Evolutionary conservation across 345 rosid species (phyloP).

Genomic region (Arabis alpina): DNA sequence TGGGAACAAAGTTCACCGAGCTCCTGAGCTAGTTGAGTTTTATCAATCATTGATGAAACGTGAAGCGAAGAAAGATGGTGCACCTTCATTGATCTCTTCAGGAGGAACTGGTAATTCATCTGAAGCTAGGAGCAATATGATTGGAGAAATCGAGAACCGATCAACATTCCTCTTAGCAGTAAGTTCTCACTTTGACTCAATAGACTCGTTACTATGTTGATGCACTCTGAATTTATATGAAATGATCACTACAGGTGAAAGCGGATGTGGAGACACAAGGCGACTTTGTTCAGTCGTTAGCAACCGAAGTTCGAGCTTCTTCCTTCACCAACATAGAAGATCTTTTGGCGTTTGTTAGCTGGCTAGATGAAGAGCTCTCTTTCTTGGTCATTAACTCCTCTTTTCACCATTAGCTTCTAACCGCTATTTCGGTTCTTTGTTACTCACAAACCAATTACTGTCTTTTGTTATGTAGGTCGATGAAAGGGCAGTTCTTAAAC

Average conservation of each 20-base stretch:
- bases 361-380: slow-evolving; percentile 99
- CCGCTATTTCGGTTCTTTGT: neutral
- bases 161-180: slow-evolving; percentile 96
- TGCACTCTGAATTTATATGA: no score
- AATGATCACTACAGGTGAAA: slow-evolving; percentile 61
- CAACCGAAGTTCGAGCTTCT: slow-evolving; percentile 86
- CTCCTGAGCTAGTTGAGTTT: slow-evolving; percentile 94
- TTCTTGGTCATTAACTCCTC: slow-evolving; percentile 62
- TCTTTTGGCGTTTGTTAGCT: slow-evolving; percentile 85
- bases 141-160: slow-evolving; percentile 92
- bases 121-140: slow-evolving; percentile 91
- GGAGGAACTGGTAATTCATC: slow-evolving; percentile 65
- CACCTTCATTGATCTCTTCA: slow-evolving; percentile 66
- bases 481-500: slow-evolving; percentile 97
- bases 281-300: slow-evolving; percentile 92
- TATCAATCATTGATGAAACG: slow-evolving; percentile 97
- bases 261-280: slow-evolving; percentile 99
- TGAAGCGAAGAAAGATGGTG: slow-evolving; percentile 85
- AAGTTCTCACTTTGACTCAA: slow-evolving; percentile 25
- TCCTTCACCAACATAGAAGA: slow-evolving; percentile 76
- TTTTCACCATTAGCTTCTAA: slow-evolving; percentile 4
- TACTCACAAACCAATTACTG: neutral
- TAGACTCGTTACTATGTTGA: neutral
- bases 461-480: slow-evolving; percentile 63
- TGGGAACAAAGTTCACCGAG: slow-evolving; percentile 85